Evolutionary conservation across 2,329 filamentous ascomycete species (phyloP).

Genomic region (Fusarium sublunatum): DNA sequence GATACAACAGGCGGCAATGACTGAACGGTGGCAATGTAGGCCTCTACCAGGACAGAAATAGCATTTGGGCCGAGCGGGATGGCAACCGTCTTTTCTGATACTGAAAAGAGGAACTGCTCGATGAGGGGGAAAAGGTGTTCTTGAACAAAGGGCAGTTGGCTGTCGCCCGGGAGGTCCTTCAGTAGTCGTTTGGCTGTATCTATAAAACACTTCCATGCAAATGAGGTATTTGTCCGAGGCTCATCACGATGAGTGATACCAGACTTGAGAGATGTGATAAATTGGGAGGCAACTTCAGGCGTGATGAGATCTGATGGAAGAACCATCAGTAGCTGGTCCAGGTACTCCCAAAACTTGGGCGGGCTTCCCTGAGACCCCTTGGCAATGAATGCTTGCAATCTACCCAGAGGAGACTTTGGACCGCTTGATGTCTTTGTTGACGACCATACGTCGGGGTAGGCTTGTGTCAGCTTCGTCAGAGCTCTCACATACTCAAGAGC

Average conservation of each 20-base stretch:
- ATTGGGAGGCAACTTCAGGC: slow-evolving; percentile 64
- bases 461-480: slow-evolving; percentile 72
- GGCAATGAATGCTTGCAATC: slow-evolving; percentile 78
- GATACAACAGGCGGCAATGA: slow-evolving; percentile 57
- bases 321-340: slow-evolving; percentile 71
- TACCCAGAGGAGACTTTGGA: slow-evolving; percentile 65
- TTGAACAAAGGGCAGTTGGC: slow-evolving; percentile 59
- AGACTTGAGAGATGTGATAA: slow-evolving; percentile 74
- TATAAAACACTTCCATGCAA: slow-evolving; percentile 82
- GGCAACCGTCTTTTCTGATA: slow-evolving; percentile 52
- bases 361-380: slow-evolving; percentile 86
- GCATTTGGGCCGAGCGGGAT: slow-evolving; percentile 51
- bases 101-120: slow-evolving; percentile 64
- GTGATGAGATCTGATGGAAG: slow-evolving; percentile 61
- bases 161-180: slow-evolving; percentile 57
- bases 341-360: slow-evolving; percentile 76
- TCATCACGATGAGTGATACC: slow-evolving; percentile 83
- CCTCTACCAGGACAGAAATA: slow-evolving; percentile 58
- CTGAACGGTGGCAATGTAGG: slow-evolving; percentile 58
- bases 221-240: slow-evolving; percentile 71
- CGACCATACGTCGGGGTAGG: slow-evolving; percentile 79
- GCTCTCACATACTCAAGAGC: slow-evolving; percentile 76
- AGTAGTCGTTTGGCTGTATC: slow-evolving; percentile 68
- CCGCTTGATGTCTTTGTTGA: slow-evolving; percentile 55
- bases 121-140: slow-evolving; percentile 66